Conservation (phyloP, 139 green algal genomes). For the Coelastrella sp. region DNA sequence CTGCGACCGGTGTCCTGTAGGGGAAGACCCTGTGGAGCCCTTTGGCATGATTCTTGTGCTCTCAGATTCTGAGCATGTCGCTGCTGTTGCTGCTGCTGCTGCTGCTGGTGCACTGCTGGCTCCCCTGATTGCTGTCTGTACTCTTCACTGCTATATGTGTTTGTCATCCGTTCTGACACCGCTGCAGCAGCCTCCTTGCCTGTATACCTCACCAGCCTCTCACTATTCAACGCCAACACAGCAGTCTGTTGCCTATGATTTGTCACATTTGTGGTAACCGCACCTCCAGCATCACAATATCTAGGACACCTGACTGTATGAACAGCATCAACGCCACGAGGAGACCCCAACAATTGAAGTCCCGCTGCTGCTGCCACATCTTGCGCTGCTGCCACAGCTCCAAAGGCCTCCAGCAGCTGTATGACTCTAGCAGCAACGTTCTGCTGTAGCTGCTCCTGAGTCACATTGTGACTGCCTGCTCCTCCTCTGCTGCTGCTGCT, state of each 20-base stretch:
- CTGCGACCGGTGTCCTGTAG: no score
- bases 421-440: neutral
- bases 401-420: slow-evolving; percentile 28
- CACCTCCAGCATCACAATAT: neutral
- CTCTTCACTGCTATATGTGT: neutral
- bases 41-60: no score
- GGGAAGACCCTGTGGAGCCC: no score
- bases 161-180: neutral
- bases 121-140: neutral
- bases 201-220: no score
- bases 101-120: neutral
- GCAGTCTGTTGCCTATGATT: no score
- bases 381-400: slow-evolving; percentile 1
- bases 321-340: neutral
- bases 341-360: neutral
- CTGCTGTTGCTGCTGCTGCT: neutral
- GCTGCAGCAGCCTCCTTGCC: neutral
- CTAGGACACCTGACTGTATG: neutral
- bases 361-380: slow-evolving; percentile 24
- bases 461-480: no score
- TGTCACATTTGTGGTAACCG: no score
- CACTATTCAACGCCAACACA: no score
- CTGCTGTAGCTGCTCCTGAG: neutral
- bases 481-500: neutral
- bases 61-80: no score